A percentile compares a stretch with the other conserved stretches of the same genome.
These are phyloP conservation scores for Epichloe gansuensis DNA, from an alignment of 2,329 filamentous ascomycete genomes.

Conservation along the genomic window DNA sequence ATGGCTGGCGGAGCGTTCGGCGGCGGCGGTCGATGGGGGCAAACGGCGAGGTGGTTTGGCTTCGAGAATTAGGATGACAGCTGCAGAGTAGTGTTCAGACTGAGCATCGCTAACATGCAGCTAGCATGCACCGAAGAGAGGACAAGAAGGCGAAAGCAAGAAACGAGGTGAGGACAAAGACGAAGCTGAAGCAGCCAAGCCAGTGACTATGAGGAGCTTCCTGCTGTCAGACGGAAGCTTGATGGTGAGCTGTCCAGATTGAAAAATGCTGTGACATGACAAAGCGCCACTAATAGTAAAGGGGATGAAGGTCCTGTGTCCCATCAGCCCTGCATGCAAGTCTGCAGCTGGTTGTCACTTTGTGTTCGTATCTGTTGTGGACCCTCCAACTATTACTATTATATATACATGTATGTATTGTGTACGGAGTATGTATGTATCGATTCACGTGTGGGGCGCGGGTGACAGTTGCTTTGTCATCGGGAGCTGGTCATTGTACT, in stretches of 20 bases:
- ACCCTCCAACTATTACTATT: background rate
- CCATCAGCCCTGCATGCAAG: too few relatives aligned
- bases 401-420: too few relatives aligned
- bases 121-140: background rate
- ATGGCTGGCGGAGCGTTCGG: constrained; percentile 7
- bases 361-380: too few relatives aligned
- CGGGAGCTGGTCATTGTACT: too few relatives aligned
- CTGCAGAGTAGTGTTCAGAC: background rate
- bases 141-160: background rate
- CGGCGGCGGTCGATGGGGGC: background rate
- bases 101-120: background rate
- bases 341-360: too few relatives aligned
- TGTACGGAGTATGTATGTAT: too few relatives aligned
- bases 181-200: background rate
- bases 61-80: background rate
- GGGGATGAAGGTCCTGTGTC: too few relatives aligned
- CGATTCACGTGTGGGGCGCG: background rate
- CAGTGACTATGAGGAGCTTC: background rate
- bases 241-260: background rate
- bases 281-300: too few relatives aligned
- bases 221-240: background rate
- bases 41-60: background rate
- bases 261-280: background rate
- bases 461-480: background rate
- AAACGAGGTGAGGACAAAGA: background rate